Percentiles rank a stretch among this genome's conserved stretches.
These are phyloP conservation scores for Tolypocladium amazonense DNA, from an alignment of 2,329 filamentous ascomycete species.

Conservation along the genomic window DNA sequence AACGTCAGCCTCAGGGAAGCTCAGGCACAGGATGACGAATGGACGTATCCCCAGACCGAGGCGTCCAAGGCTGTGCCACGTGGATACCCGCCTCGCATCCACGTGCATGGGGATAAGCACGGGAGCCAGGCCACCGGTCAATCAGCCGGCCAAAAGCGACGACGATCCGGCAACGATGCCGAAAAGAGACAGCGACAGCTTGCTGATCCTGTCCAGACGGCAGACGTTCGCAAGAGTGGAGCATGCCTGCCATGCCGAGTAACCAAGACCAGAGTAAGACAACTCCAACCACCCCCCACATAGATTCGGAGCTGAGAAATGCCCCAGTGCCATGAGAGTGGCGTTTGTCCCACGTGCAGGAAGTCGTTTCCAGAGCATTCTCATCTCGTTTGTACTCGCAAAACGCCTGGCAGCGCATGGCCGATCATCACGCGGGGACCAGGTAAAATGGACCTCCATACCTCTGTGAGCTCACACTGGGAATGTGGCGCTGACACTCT, in stretches of 20 bases:
- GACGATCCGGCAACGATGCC: conserved; percentile 19
- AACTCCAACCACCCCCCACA: conserved; percentile 6
- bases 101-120: conserved; percentile 17
- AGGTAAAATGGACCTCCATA: conserved; percentile 19
- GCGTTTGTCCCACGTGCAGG: conserved; percentile 29
- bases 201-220: conserved; percentile 32
- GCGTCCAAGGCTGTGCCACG: conserved; percentile 18
- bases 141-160: conserved; percentile 22
- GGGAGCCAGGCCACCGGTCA: conserved; percentile 10
- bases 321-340: conserved; percentile 27
- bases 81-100: conserved; percentile 21
- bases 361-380: conserved; percentile 29
- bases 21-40: conserved; percentile 27
- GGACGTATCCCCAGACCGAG: conserved; percentile 27
- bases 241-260: conserved; percentile 38
- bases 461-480: neutral
- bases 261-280: conserved; percentile 36
- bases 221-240: conserved; percentile 35
- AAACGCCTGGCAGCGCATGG: conserved; percentile 24
- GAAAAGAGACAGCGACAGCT: conserved; percentile 27
- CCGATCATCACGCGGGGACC: conserved; percentile 26
- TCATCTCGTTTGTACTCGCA: conserved; percentile 27
- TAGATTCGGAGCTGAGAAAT: conserved; percentile 14
- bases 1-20: conserved; percentile 22
- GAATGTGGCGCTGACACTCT: conserved; percentile 8